Conservation (phyloP, 768 basidiomycete species). For the Lentinula detonsa region DNA sequence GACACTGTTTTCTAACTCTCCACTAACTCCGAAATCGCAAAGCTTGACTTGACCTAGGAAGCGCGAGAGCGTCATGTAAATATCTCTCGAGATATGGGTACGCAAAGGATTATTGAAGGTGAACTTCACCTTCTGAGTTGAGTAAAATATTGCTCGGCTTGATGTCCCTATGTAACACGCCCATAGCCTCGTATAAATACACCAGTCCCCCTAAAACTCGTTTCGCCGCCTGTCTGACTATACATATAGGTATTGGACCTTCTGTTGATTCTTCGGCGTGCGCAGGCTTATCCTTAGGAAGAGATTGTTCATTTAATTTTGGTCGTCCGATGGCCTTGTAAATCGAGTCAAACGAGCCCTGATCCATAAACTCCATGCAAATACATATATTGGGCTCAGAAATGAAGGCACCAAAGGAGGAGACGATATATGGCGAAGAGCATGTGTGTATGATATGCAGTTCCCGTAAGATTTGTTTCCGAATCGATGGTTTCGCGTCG, state of each 20-base stretch:
- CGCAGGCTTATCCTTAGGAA: neutral
- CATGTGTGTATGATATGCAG: conserved; percentile 99
- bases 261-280: conserved; percentile 17
- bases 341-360: conserved; percentile 88
- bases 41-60: conserved; percentile 67
- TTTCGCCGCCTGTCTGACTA: conserved; percentile 88
- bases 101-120: neutral
- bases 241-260: conserved; percentile 86
- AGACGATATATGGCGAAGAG: conserved; percentile 88
- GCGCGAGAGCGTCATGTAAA: neutral
- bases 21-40: conserved; percentile 98
- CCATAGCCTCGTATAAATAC: conserved; percentile 94
- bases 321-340: conserved; percentile 67
- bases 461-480: conserved; percentile 97
- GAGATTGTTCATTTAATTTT: neutral
- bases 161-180: conserved; percentile 82
- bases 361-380: conserved; percentile 97
- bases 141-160: conserved; percentile 90
- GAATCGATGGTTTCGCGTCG: conserved; percentile 91
- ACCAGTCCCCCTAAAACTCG: conserved; percentile 93
- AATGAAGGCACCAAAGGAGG: conserved; percentile 95
- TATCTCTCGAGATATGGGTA: neutral
- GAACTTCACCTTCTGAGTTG: conserved; percentile 77
- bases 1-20: conserved; percentile 97
- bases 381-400: conserved; percentile 98